Conservation (phyloP, 2,329 filamentous ascomycete genomes). For the Diplocarpon mali region DNA sequence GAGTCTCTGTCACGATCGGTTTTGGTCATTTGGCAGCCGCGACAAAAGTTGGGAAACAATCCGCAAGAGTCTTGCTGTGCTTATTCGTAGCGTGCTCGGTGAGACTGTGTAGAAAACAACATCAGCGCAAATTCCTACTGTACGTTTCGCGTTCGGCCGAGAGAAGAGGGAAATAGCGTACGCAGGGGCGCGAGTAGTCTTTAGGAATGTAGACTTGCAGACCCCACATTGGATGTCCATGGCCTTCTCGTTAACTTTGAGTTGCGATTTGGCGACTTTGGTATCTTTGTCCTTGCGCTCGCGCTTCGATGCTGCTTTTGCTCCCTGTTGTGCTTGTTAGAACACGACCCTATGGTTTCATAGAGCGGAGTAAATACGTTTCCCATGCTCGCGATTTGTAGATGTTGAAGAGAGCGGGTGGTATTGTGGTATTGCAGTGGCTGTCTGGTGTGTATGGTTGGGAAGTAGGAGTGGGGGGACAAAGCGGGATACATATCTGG, state of each 20-base stretch:
- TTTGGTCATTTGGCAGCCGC: slow-evolving; percentile 5
- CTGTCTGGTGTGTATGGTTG: not conserved
- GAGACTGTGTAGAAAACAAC: slow-evolving; percentile 35
- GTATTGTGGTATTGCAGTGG: not conserved
- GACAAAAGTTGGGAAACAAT: slow-evolving; percentile 54
- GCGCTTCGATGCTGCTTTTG: slow-evolving; percentile 60
- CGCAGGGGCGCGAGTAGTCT: slow-evolving; percentile 64
- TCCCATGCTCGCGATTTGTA: slow-evolving; percentile 18
- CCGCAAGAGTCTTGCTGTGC: slow-evolving; percentile 59
- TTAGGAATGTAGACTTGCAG: slow-evolving; percentile 71
- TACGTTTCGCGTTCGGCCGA: slow-evolving; percentile 7
- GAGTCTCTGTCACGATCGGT: not conserved
- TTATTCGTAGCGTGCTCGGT: slow-evolving; percentile 65
- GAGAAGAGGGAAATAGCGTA: slow-evolving; percentile 36
- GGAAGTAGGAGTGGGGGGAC: not conserved
- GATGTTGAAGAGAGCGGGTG: not conserved
- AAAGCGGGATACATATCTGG: not conserved
- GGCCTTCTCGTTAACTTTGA: slow-evolving; percentile 60
- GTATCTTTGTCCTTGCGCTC: slow-evolving; percentile 57
- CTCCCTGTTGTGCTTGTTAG: slow-evolving; percentile 36
- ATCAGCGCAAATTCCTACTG: not conserved
- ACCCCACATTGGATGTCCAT: slow-evolving; percentile 66
- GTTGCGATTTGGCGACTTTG: slow-evolving; percentile 53
- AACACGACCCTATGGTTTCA: not conserved
- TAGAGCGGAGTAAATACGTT: slow-evolving; percentile 13